phyloP scores from a whole-genome alignment of 495 filamentous ascomycete genomes.

The Cairneyella variabilis region DNA sequence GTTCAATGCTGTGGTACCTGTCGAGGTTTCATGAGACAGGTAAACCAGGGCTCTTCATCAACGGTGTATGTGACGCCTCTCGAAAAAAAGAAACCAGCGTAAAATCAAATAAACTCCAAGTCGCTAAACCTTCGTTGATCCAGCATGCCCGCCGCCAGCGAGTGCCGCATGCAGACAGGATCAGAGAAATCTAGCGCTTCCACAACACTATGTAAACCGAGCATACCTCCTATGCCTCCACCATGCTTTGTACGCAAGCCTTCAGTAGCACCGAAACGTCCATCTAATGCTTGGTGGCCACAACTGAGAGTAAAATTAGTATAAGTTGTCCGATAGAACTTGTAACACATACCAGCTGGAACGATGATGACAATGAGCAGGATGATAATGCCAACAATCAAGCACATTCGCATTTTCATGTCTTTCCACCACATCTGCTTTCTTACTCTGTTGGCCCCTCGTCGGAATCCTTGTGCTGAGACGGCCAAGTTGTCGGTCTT shows the following conservation, averaged over 20 bases:
- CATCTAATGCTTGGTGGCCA: slow-evolving; percentile 22
- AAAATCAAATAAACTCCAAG: slow-evolving; percentile 29
- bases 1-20: slow-evolving; percentile 10
- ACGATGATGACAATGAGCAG: slow-evolving; percentile 90
- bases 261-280: background rate
- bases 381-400: slow-evolving; percentile 83
- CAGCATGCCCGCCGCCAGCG: slow-evolving; percentile 25
- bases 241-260: too few relatives aligned
- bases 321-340: background rate
- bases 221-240: background rate
- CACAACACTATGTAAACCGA: slow-evolving; percentile 11
- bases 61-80: slow-evolving; percentile 21
- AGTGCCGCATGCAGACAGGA: slow-evolving; percentile 23
- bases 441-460: slow-evolving; percentile 89
- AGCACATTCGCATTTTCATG: slow-evolving; percentile 99
- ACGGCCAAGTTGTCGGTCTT: slow-evolving; percentile 92
- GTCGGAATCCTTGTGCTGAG: slow-evolving; percentile 89
- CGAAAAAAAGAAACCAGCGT: slow-evolving; percentile 19
- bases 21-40: slow-evolving; percentile 8
- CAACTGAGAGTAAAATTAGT: slow-evolving; percentile 15
- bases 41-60: slow-evolving; percentile 4
- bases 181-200: slow-evolving; percentile 5
- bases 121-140: slow-evolving; percentile 24
- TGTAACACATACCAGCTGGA: slow-evolving; percentile 66
- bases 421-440: slow-evolving; percentile 79